Evolutionary conservation across 768 basidiomycete genomes (phyloP).

Genomic region (Leccinellum rugosiceps): DNA sequence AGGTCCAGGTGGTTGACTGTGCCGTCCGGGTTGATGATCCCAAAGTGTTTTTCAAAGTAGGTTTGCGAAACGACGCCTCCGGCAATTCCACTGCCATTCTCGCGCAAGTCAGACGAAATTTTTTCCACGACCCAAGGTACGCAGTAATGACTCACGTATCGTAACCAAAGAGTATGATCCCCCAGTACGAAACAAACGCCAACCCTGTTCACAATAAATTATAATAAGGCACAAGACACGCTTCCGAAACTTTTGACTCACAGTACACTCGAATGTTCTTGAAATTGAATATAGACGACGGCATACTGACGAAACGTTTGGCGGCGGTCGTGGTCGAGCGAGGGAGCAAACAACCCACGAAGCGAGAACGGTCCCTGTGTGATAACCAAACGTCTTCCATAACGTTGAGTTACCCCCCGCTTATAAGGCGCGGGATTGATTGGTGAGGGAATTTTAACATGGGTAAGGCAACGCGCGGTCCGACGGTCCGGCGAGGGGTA

Average conservation of each 20-base stretch:
- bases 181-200: constrained; percentile 74
- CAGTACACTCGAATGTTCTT: constrained; percentile 69
- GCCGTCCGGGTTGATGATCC: constrained; percentile 47
- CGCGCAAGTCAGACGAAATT: neutral
- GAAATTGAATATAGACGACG: constrained; percentile 9
- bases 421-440: neutral
- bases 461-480: neutral
- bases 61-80: constrained; percentile 65
- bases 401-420: neutral
- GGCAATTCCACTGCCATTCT: constrained; percentile 49
- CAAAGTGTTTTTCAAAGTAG: constrained; percentile 64
- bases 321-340: neutral
- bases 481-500: neutral
- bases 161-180: constrained; percentile 81
- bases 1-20: constrained; percentile 26
- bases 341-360: neutral
- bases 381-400: neutral
- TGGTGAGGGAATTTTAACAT: neutral
- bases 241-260: constrained; percentile 28
- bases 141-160: constrained; percentile 50
- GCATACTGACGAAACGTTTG: too few species aligned
- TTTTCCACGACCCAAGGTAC: neutral
- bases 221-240: neutral
- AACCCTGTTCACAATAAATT: constrained; percentile 52
- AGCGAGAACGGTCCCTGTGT: neutral